Percentiles rank a stretch among this genome's conserved stretches.
phyloP scores from a whole-genome alignment of 805 yeast genomes.

The Wickerhamomyces ciferrii region DNA sequence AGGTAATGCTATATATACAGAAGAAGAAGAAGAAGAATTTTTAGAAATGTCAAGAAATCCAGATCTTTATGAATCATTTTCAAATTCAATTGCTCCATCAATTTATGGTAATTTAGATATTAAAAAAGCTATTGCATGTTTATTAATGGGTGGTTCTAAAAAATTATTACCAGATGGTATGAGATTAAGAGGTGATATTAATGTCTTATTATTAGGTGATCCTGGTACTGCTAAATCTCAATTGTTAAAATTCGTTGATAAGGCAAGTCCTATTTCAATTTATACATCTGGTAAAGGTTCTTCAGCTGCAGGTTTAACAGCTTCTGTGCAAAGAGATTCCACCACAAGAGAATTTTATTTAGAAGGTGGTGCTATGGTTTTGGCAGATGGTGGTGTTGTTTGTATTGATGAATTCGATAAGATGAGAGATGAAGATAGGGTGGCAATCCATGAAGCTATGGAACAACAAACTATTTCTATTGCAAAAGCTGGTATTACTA shows the following conservation, averaged over 20 bases:
- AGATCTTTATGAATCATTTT: conserved; percentile 77
- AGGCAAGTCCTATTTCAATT: conserved; percentile 89
- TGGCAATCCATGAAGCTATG: conserved; percentile 99
- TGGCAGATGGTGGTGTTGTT: conserved; percentile 98
- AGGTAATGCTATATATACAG: conserved; percentile 62
- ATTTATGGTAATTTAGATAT: conserved; percentile 92
- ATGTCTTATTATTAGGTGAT: conserved; percentile 89
- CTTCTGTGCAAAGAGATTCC: conserved; percentile 92
- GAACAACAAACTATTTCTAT: conserved; percentile 98
- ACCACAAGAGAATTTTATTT: conserved; percentile 85
- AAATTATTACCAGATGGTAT: conserved; percentile 92
- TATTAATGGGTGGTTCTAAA: conserved; percentile 91
- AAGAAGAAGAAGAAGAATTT: conserved; percentile 93
- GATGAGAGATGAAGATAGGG: conserved; percentile 98
- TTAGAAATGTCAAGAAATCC: conserved; percentile 76
- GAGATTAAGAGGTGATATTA: conserved; percentile 95
- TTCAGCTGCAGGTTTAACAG: conserved; percentile 99
- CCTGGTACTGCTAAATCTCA: conserved; percentile 99
- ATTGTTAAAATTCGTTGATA: conserved; percentile 89
- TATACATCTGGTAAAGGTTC: conserved; percentile 99
- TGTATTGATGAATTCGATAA: conserved; percentile 99
- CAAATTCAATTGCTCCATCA: conserved; percentile 91
- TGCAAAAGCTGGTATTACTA: conserved; percentile 98
- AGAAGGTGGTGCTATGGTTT: conserved; percentile 99
- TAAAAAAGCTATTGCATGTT: conserved; percentile 88